Evolutionary conservation across 805 yeast species (phyloP), one percentile per base, ranked within the genome.

Genomic region (Candida yuanshanica): DNA sequence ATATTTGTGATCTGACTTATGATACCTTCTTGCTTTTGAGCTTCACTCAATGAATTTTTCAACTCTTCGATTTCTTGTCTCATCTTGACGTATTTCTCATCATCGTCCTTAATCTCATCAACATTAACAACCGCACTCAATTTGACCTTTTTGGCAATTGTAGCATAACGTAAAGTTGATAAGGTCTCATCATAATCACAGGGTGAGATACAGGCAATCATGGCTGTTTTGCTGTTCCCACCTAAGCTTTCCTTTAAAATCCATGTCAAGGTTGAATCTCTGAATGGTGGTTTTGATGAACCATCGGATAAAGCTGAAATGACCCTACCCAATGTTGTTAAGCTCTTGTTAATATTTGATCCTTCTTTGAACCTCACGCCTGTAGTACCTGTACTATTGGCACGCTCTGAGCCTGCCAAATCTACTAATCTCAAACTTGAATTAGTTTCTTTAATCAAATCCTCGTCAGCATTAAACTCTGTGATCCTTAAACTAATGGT

Each of bases 171-270:
- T 43, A 86, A 63, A 0, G 95, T 86, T 32, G 85, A 82, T 50
- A 79, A 58, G 0, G 88, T 79, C 52, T 86, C 95, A 17, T 84
- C 90, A 58, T 77, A 81, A 52, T 83, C 91, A 14, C 77, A 69
- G 0, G 95, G 95, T 0, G 95, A 79, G 0, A 88, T 69, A 57
- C 95, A 87, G 17, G 93, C 93, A n/a, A 88, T 74, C 83, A 88
- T 78, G 2, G 82, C 81, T 0, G 95, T 89, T 53, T 83, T 84
- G n/a, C 93, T 81, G 54, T 84, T 83, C 1, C 96, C 96, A 2
- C 93, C 88, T 27, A 87, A 63, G 44, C 77, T 79, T 49, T 84
- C 91, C 53, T 80, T 81, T 47, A 86, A 65, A 2, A 86, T 63
- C 77, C 90, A 82, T 0, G 95, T 86, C 40, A 86, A 63, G 0